Evolutionary conservation across 2,329 filamentous ascomycete species (phyloP), one percentile per base, ranked within the genome.

Genomic region (Monilinia fructigena): DNA sequence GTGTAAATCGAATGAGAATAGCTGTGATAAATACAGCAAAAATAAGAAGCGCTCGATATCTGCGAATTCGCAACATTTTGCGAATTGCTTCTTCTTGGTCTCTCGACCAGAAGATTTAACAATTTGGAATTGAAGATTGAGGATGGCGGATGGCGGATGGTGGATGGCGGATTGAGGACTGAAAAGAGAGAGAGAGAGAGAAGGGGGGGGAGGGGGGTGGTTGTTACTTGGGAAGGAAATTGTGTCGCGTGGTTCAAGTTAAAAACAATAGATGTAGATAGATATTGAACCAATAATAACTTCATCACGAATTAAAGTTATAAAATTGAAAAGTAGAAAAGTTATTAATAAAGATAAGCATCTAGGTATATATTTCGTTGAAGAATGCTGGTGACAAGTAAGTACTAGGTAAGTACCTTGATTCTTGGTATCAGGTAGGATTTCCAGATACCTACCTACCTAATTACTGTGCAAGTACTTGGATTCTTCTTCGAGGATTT

Each of bases 21-120:
- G 70, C 28, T 20, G 69, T 68, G 28, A 64, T 60, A 20, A 72
- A 47, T 20, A 64, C 66, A 31, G 72, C 72, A 67, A 73, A 68
- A 20, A 69, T 53, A 28, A 73, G 62, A 60, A 88, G 86, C 66
- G 87, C 79, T 67, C 87, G 83, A 73, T 88, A 88, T 74, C 86
- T 81, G 72, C 88, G 78, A 69, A 84, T 81, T 62, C 87, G 84
- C 67, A 85, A 76, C 82, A 89, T 86, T 72, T 73, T 72, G 70
- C 68, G 55, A 58, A 55, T 50, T 47, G 62, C 53, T 50, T 23
- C 28, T 58, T 47, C 53, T 42, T 58, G 63, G 64, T 55, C 62
- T 60, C 55, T 64, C 62, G 45, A 64, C 53, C 62, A 28, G 62
- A 58, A 48, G 40, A 14, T 64, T 23, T 11, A 38, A 28, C 40